These are phyloP conservation scores for Podospora conica DNA, from an alignment of 495 filamentous ascomycete species.

Conservation along the genomic window DNA sequence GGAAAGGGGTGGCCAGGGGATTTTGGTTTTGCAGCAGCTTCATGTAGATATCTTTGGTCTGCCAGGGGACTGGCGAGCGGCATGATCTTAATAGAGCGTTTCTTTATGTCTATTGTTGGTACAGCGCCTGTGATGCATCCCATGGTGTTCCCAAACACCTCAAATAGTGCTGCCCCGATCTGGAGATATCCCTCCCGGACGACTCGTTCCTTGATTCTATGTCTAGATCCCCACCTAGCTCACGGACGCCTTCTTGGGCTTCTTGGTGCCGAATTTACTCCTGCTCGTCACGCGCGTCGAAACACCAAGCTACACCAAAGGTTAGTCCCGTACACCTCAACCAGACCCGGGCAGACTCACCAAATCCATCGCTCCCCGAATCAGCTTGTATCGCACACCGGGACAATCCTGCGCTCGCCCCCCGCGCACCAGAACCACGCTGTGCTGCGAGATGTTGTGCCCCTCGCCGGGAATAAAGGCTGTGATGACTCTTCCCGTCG, in stretches of 20 bases:
- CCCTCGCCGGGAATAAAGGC: conserved; percentile 95
- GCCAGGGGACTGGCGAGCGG: background rate
- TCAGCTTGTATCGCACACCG: conserved; percentile 91
- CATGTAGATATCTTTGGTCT: background rate
- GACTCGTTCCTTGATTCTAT: background rate
- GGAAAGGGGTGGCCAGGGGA: background rate
- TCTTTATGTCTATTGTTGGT: background rate
- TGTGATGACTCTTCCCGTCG: conserved; percentile 77
- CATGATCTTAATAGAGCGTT: background rate
- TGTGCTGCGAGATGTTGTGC: conserved; percentile 98
- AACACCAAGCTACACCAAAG: conserved; percentile 72
- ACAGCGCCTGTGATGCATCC: background rate
- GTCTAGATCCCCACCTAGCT: conserved; percentile 19
- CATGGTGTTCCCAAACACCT: background rate
- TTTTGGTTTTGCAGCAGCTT: background rate
- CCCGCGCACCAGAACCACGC: conserved; percentile 87
- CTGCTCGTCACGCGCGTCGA: conserved; percentile 71
- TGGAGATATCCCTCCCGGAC: too few relatives aligned
- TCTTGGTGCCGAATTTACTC: conserved; percentile 98
- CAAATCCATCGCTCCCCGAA: conserved; percentile 89
- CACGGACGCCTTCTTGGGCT: conserved; percentile 70
- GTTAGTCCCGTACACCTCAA: background rate
- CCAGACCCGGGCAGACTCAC: conserved; percentile 48
- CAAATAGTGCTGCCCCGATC: background rate
- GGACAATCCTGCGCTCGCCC: conserved; percentile 94